These are phyloP conservation scores for Penicillium paxilli DNA, from an alignment of 495 filamentous ascomycete species.

Conservation along the genomic window DNA sequence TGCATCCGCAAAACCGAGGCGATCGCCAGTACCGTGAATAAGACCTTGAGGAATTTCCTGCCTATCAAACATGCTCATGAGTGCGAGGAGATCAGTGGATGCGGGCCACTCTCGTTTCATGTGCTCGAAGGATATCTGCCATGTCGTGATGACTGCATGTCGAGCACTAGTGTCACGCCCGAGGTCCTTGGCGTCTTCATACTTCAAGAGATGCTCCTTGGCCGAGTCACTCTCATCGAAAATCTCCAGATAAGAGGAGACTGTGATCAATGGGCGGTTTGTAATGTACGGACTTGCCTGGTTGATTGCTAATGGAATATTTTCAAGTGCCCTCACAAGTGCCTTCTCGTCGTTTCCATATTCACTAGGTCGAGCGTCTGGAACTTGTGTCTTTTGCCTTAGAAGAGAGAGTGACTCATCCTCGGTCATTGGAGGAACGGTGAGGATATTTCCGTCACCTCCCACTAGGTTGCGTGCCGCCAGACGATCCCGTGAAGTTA, in stretches of 20 bases:
- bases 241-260: slow-evolving; percentile 14
- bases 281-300: slow-evolving; percentile 34
- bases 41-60: slow-evolving; percentile 36
- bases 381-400: background rate
- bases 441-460: background rate
- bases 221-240: slow-evolving; percentile 20
- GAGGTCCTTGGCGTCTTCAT: slow-evolving; percentile 17
- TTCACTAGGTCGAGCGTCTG: too few species aligned
- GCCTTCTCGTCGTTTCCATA: slow-evolving; percentile 10
- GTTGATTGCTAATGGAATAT: slow-evolving; percentile 34
- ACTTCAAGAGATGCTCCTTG: slow-evolving; percentile 7
- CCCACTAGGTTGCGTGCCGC: background rate
- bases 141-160: slow-evolving; percentile 43
- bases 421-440: background rate
- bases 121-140: slow-evolving; percentile 49
- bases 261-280: slow-evolving; percentile 15
- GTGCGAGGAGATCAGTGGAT: slow-evolving; percentile 35
- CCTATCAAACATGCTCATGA: slow-evolving; percentile 47
- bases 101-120: slow-evolving; percentile 26
- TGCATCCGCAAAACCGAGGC: too few species aligned
- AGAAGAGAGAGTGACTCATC: background rate
- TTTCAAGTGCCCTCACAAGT: slow-evolving; percentile 28
- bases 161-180: slow-evolving; percentile 26
- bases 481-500: background rate
- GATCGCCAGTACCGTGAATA: too few species aligned